Base-by-base conservation (phyloP, 345 rosid species). In the Eucalyptus albens region DNA sequence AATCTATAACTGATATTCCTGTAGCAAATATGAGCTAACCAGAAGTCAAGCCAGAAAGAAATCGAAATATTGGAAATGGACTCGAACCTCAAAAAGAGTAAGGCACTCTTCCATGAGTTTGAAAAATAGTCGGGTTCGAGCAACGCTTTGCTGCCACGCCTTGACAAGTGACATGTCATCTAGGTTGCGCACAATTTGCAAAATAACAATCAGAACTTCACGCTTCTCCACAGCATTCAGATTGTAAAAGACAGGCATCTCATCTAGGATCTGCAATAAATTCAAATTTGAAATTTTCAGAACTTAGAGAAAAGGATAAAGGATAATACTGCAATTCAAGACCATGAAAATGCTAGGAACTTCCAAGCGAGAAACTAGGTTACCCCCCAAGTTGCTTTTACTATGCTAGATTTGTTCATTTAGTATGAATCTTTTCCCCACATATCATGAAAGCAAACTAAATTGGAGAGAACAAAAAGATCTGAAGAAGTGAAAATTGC, bases 141-240 rank as follows among this genome's bases (percentile, higher is more conserved):
- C 99, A 65, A 97, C 94, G 95, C 99, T 98, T 94, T 97, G 99
- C 95, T 97, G 99, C 99, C 99, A 98, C 17, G 97, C 98, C 94
- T 97, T 97, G 89, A 94, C 96, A 91, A 96, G 95, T 59, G 99
- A 98, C 89, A 92, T 89, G 88, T 98, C 99, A 95, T 98, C 99
- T 91, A 98, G 94, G 92, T 98, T 98, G 88, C 99, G 97, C 90
- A 98, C 95, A 87, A 96, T 96, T 96, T 98, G 99, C 95, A 98
- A 89, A 90, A 95, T 95, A 88, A 94, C 97, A 89, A 98, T 95
- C 89, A 98, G 92, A 92, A 96, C 99, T 96, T 98, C 99, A 89
- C 98, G 98, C 95, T 98, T 98, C 92, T 97, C 99, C 89, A 95
- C 94, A 50, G 97, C 95, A 95, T 95, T 98, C 91, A 98, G 94